These are phyloP conservation scores for Posidonia australis DNA, from an alignment of 106 monocot genomes.

Conservation along the genomic window DNA sequence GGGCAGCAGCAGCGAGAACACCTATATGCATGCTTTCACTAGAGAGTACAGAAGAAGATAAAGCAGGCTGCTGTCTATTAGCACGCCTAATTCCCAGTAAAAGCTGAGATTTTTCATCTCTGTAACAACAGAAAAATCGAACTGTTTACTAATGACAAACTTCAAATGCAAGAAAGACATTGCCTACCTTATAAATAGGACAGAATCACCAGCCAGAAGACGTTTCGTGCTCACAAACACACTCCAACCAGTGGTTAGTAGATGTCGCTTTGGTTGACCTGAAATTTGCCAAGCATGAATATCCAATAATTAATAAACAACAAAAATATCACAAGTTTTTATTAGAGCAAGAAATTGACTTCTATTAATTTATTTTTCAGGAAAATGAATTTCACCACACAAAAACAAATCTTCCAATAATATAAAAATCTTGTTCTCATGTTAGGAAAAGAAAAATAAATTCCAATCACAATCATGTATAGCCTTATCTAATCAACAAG, in stretches of 20 bases:
- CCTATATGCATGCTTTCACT: conserved; percentile 41
- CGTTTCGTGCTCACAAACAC: conserved; percentile 87
- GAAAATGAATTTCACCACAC: neutral
- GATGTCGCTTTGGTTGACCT: conserved; percentile 92
- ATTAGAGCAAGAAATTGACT: neutral
- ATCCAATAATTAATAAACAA: neutral
- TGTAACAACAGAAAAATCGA: conserved; percentile 8
- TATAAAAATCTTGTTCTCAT: too few relatives aligned
- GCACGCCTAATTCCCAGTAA: conserved; percentile 73
- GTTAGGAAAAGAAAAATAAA: too few relatives aligned
- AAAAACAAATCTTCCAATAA: too few relatives aligned
- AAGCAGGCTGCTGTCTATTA: conserved; percentile 51
- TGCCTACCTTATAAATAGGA: conserved; percentile 80
- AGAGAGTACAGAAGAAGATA: conserved; percentile 72
- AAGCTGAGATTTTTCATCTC: conserved; percentile 72
- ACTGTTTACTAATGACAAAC: neutral
- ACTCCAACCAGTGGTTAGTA: conserved; percentile 87
- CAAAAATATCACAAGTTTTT: neutral
- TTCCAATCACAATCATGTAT: too few relatives aligned
- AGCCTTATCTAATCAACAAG: too few relatives aligned
- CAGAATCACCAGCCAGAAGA: conserved; percentile 84
- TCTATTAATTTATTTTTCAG: neutral
- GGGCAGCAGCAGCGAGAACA: conserved; percentile 26
- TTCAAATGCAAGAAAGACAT: neutral
- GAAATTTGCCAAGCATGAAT: neutral